phyloP scores from a whole-genome alignment of 1,284 basidiomycete genomes.

The Austropuccinia psidii region DNA sequence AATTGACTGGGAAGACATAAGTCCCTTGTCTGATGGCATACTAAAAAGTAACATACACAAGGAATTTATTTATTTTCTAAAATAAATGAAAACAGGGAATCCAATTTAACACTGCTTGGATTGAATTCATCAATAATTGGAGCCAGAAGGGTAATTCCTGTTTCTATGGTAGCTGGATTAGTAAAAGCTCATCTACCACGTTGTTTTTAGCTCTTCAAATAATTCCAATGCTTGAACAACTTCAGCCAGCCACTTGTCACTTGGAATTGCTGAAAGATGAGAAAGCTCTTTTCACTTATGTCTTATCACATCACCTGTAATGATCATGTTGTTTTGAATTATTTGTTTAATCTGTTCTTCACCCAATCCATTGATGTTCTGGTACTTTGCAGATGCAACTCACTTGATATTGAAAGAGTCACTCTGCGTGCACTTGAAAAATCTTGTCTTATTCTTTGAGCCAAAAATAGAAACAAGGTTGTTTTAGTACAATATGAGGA shows the following conservation, averaged over 20 bases:
- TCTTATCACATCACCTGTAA: neutral
- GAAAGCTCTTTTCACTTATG: neutral
- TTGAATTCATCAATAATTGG: neutral
- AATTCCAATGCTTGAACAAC: neutral
- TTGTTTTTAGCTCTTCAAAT: neutral
- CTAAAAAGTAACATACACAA: too few species aligned
- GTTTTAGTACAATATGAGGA: neutral
- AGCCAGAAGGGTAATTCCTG: neutral
- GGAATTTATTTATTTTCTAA: too few species aligned
- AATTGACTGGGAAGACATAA: neutral
- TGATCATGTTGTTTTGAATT: neutral
- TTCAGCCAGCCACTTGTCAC: neutral
- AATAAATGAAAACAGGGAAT: too few species aligned
- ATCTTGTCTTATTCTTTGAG: neutral
- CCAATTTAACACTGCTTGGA: neutral
- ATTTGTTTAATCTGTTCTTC: neutral
- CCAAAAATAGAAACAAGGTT: neutral
- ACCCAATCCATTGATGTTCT: neutral
- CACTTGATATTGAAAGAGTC: too few species aligned
- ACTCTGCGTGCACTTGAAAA: neutral
- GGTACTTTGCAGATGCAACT: neutral
- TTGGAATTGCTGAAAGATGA: neutral
- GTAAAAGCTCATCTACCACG: neutral
- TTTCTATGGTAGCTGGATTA: neutral
- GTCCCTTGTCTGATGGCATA: slow-evolving; percentile 20